Conservation (phyloP, 129 eudicot species). For the Flaveria trinervia region DNA sequence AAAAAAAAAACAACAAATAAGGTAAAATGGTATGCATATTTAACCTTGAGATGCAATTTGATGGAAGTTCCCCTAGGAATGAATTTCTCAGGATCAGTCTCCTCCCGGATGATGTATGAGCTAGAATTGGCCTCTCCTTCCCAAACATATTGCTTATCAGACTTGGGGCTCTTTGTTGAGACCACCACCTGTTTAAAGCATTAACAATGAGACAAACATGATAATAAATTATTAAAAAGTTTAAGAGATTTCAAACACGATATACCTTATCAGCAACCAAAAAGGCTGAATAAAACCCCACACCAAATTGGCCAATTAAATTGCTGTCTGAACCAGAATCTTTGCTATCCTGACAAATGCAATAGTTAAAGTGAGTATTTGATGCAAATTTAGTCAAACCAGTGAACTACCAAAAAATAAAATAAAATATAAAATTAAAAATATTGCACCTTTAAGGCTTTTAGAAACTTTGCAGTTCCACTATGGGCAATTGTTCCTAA, state of each 20-base stretch:
- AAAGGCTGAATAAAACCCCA: conserved; percentile 91
- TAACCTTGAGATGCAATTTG: conserved; percentile 80
- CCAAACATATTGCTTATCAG: conserved; percentile 94
- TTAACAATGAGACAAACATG: conserved; percentile 14
- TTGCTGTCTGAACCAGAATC: conserved; percentile 91
- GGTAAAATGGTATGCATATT: not conserved
- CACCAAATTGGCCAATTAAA: conserved; percentile 97
- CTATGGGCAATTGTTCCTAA: conserved; percentile 96
- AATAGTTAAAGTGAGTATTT: conserved; percentile 15
- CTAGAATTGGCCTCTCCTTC: conserved; percentile 97
- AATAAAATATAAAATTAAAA: not conserved
- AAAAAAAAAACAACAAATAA: not conserved
- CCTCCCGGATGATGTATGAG: conserved; percentile 80
- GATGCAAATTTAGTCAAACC: not conserved
- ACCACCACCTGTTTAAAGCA: conserved; percentile 68
- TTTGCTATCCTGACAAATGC: conserved; percentile 77
- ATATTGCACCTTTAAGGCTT: conserved; percentile 72
- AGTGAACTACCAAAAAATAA: too few relatives aligned
- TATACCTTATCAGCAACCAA: conserved; percentile 78
- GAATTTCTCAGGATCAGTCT: conserved; percentile 80
- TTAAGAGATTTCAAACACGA: not conserved
- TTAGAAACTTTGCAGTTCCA: conserved; percentile 94
- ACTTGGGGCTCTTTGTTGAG: conserved; percentile 86
- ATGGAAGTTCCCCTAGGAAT: conserved; percentile 89
- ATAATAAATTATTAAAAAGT: not conserved